Evolutionary conservation across 768 basidiomycete genomes (phyloP).

Genomic region (Xerocomellus chrysenteron): DNA sequence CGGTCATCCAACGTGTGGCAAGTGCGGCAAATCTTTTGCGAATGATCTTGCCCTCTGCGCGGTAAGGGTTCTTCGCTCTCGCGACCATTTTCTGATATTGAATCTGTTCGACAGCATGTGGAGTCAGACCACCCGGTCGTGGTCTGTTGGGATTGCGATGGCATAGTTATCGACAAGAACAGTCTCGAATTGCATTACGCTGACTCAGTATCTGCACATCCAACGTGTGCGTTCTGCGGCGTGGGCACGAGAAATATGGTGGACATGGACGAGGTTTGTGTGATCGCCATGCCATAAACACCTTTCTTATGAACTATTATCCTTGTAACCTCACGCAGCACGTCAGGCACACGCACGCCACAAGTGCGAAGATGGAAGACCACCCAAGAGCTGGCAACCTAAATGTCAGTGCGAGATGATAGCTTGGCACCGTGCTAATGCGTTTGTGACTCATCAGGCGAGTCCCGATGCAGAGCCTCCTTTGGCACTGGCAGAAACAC

Average conservation of each 20-base stretch:
- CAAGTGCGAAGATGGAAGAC: constrained; percentile 2
- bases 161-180: constrained; percentile 20
- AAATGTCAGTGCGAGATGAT: background rate
- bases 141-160: constrained; percentile 33
- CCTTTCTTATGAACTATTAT: constrained; percentile 2
- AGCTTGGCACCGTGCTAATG: constrained; percentile 2
- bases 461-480: background rate
- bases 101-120: constrained; percentile 18
- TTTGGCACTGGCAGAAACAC: background rate
- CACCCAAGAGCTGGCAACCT: background rate
- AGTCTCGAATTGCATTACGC: constrained; percentile 23
- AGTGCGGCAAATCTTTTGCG: constrained; percentile 19
- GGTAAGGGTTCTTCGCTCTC: constrained; percentile 11
- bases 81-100: background rate
- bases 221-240: constrained; percentile 21
- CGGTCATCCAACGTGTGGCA: constrained; percentile 24
- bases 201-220: constrained; percentile 19
- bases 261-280: constrained; percentile 25
- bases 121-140: constrained; percentile 23
- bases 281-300: background rate
- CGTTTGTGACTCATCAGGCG: background rate
- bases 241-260: constrained; percentile 11
- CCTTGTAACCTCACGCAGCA: constrained; percentile 12
- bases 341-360: constrained; percentile 14
- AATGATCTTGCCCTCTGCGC: constrained; percentile 19